Evolutionary conservation across 2,329 filamentous ascomycete genomes (phyloP).

Genomic region (Trichoderma asperellum): DNA sequence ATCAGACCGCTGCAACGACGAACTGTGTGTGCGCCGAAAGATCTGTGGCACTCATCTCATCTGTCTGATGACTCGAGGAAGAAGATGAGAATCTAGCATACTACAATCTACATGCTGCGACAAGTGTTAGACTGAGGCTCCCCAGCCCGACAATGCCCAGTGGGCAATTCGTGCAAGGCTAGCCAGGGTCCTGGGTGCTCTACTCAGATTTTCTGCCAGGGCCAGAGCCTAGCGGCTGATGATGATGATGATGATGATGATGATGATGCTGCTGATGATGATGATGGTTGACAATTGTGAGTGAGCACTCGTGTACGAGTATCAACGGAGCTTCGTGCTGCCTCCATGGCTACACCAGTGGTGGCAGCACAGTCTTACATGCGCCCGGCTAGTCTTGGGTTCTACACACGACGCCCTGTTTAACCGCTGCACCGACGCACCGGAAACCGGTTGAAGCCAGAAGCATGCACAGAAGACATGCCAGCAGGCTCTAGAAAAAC

Average conservation of each 20-base stretch:
- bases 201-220: constrained; percentile 5
- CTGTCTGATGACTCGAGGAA: background rate
- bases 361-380: background rate
- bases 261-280: background rate
- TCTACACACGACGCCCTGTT: background rate
- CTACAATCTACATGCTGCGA: background rate
- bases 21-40: background rate
- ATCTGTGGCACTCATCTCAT: background rate
- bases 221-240: constrained; percentile 15
- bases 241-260: background rate
- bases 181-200: background rate
- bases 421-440: constrained; percentile 13
- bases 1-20: background rate
- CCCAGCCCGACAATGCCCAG: background rate
- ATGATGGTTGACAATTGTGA: background rate
- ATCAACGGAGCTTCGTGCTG: background rate
- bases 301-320: background rate
- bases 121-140: background rate
- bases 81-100: background rate
- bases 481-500: background rate
- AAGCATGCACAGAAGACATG: background rate
- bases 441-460: constrained; percentile 1
- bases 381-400: constrained; percentile 7
- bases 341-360: background rate
- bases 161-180: background rate